Conservation (phyloP, 495 filamentous ascomycete species). For the Penicillium alfredii region DNA sequence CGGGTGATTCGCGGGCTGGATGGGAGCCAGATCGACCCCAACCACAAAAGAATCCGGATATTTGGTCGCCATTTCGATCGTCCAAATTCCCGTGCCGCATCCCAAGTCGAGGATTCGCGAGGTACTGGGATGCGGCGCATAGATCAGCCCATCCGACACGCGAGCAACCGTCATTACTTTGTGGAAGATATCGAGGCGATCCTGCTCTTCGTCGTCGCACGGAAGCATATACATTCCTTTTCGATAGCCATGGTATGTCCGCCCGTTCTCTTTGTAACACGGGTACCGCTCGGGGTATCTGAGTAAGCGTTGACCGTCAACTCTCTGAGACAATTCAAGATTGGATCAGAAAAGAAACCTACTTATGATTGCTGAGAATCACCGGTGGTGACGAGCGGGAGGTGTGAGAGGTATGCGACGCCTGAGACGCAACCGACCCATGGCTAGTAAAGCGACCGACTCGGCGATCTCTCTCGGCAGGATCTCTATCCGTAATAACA, state of each 20-base stretch:
- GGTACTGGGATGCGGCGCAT: constrained; percentile 46
- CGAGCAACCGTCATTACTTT: constrained; percentile 67
- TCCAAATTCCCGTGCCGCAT: constrained; percentile 88
- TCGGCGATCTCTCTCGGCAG: constrained; percentile 18
- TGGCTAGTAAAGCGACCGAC: constrained; percentile 26
- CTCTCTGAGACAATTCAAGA: constrained; percentile 3
- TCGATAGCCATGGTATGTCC: constrained; percentile 45
- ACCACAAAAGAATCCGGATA: constrained; percentile 58
- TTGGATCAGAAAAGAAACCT: constrained; percentile 7
- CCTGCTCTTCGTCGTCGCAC: constrained; percentile 58
- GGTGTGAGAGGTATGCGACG: constrained; percentile 16
- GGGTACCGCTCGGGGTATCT: constrained; percentile 35
- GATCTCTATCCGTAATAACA: constrained; percentile 34
- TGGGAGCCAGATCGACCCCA: constrained; percentile 72
- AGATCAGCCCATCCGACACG: constrained; percentile 43
- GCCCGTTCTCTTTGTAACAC: constrained; percentile 41
- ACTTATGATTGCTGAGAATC: constrained; percentile 31
- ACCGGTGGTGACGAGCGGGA: constrained; percentile 18
- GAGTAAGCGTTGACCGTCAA: constrained; percentile 15
- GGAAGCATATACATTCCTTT: constrained; percentile 46
- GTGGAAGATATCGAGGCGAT: constrained; percentile 74
- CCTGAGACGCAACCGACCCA: constrained; percentile 28
- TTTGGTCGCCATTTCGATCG: constrained; percentile 73
- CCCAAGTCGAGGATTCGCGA: constrained; percentile 72
- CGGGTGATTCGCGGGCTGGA: constrained; percentile 72